Percentiles rank a stretch among this genome's conserved stretches.
phyloP scores from a whole-genome alignment of 2,329 filamentous ascomycete genomes.

The Allantophomopsis lycopodina region DNA sequence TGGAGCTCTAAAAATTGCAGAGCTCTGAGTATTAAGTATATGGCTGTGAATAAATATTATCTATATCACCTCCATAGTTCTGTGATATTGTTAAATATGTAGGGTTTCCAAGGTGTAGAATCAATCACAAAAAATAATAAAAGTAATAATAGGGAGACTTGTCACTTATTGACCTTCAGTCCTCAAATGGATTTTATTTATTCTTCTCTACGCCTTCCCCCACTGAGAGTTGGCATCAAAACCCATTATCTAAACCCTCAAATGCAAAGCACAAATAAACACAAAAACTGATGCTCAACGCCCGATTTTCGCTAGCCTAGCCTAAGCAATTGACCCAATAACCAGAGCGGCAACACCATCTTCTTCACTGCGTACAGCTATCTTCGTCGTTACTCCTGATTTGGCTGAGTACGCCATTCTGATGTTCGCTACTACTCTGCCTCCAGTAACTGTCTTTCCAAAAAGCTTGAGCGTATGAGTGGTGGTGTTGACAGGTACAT shows the following conservation, averaged over 20 bases:
- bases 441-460: conserved; percentile 86
- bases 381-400: conserved; percentile 90
- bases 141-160: too few relatives aligned
- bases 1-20: too few relatives aligned
- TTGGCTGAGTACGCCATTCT: conserved; percentile 92
- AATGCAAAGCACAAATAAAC: not conserved
- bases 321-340: conserved; percentile 60
- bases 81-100: too few relatives aligned
- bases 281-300: not conserved
- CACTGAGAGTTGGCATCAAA: not conserved
- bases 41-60: too few relatives aligned
- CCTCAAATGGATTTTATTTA: not conserved
- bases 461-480: conserved; percentile 93
- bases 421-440: conserved; percentile 74
- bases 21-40: too few relatives aligned
- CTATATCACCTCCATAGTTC: too few relatives aligned
- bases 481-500: conserved; percentile 74
- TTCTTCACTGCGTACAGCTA: conserved; percentile 84
- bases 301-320: not conserved
- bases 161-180: too few relatives aligned
- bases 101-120: too few relatives aligned
- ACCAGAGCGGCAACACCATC: conserved; percentile 78
- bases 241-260: not conserved
- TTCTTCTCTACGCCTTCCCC: not conserved
- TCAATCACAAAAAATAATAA: too few relatives aligned